Conservation (phyloP, 768 basidiomycete species). For the Cantharellus cinnabarinus region DNA sequence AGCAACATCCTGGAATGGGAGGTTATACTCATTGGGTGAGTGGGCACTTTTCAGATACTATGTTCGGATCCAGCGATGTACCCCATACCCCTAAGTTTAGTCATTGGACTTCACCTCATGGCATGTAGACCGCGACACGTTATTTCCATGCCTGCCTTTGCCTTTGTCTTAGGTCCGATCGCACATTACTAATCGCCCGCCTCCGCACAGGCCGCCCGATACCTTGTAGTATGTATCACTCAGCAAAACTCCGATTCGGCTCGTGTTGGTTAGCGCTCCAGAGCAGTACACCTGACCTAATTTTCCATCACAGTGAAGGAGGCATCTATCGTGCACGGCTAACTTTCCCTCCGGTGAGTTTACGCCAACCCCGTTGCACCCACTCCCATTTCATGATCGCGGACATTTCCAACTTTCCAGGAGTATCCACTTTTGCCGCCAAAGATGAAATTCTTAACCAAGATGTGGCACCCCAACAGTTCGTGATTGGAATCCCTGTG, state of each 20-base stretch:
- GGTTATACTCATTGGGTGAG: constrained; percentile 77
- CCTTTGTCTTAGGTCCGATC: constrained; percentile 1
- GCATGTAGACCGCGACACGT: too few species aligned
- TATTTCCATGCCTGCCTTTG: too few species aligned
- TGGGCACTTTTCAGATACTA: background rate
- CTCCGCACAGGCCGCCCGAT: constrained; percentile 51
- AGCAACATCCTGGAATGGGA: constrained; percentile 95
- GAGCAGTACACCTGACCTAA: background rate
- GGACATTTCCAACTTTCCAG: constrained; percentile 3
- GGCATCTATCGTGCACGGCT: constrained; percentile 87
- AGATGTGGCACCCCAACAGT: constrained; percentile 98
- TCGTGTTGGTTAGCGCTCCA: too few species aligned
- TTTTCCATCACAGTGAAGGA: constrained; percentile 45
- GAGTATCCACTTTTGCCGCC: constrained; percentile 85
- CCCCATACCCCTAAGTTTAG: too few species aligned
- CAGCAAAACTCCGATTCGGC: background rate
- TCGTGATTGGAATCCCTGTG: constrained; percentile 13
- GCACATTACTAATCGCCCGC: constrained; percentile 10
- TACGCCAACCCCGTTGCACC: constrained; percentile 1
- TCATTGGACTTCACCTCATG: too few species aligned
- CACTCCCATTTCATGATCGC: background rate
- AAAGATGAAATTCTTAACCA: constrained; percentile 89
- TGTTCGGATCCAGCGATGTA: too few species aligned
- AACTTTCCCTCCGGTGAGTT: constrained; percentile 44
- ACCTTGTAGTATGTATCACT: constrained; percentile 57